A percentile compares a stretch with the other conserved stretches of the same genome.
phyloP scores from a whole-genome alignment of 1,284 basidiomycete species.

The Moesziomyces parantarcticus region DNA sequence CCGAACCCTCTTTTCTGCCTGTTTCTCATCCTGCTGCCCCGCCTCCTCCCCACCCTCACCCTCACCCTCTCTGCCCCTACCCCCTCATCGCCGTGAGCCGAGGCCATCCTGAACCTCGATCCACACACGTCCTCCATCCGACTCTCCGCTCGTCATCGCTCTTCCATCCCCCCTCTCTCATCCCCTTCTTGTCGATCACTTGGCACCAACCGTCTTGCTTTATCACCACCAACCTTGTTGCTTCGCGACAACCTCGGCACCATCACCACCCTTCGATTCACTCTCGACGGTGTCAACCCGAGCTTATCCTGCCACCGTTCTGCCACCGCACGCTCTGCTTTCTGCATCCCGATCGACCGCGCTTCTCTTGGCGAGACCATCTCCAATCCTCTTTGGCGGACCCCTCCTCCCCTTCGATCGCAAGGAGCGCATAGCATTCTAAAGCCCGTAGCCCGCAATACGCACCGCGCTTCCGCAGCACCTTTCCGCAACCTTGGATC shows the following conservation, averaged over 20 bases:
- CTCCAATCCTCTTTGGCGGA: background rate
- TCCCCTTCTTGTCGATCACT: background rate
- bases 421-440: background rate
- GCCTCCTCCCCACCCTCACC: no score
- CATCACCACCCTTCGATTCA: background rate
- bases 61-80: no score
- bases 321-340: background rate
- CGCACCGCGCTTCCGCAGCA: background rate
- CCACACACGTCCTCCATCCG: no score
- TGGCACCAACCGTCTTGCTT: background rate
- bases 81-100: no score
- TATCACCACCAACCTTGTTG: background rate
- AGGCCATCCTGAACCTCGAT: no score
- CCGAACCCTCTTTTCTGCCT: background rate
- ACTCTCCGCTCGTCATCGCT: background rate
- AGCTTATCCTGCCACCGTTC: background rate
- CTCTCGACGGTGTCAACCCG: background rate
- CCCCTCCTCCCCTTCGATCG: no score
- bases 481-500: background rate
- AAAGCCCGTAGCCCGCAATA: background rate
- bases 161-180: background rate
- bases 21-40: background rate
- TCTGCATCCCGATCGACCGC: background rate
- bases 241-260: background rate
- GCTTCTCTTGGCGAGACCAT: no score